These are phyloP conservation scores for Hysterangium stoloniferum DNA, from an alignment of 768 basidiomycete genomes.

Conservation along the genomic window DNA sequence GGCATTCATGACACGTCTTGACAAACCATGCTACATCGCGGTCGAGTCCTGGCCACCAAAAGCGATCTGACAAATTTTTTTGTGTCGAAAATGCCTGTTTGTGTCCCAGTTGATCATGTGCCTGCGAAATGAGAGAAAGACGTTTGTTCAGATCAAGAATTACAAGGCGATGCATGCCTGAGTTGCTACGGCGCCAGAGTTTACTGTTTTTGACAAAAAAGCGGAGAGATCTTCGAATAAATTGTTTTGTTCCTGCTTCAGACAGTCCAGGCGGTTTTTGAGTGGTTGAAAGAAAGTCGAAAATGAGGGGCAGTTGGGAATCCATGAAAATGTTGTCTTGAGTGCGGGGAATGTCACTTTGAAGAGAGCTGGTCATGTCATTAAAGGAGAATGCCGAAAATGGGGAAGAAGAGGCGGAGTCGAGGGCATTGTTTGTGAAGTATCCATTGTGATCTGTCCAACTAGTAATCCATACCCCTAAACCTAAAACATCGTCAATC, in stretches of 20 bases:
- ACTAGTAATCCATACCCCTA: constrained; percentile 5
- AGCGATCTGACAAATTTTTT: constrained; percentile 7
- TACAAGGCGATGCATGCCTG: constrained; percentile 17
- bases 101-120: constrained; percentile 18
- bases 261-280: not conserved
- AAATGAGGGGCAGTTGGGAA: not conserved
- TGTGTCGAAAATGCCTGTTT: constrained; percentile 14
- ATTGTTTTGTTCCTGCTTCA: not conserved
- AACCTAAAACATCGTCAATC: constrained; percentile 18
- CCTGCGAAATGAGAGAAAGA: constrained; percentile 3
- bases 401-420: not conserved
- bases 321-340: not conserved
- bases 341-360: constrained; percentile 7
- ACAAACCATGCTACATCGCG: constrained; percentile 17
- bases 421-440: no score
- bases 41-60: constrained; percentile 22
- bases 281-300: not conserved
- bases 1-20: constrained; percentile 31
- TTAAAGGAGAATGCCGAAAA: not conserved
- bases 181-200: constrained; percentile 13
- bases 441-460: no score
- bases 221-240: not conserved
- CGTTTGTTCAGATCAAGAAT: constrained; percentile 6
- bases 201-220: constrained; percentile 9
- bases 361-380: not conserved